These are phyloP conservation scores for Leptomonas pyrrhocoris DNA, from an alignment of 208 protist genomes.

Conservation along the genomic window DNA sequence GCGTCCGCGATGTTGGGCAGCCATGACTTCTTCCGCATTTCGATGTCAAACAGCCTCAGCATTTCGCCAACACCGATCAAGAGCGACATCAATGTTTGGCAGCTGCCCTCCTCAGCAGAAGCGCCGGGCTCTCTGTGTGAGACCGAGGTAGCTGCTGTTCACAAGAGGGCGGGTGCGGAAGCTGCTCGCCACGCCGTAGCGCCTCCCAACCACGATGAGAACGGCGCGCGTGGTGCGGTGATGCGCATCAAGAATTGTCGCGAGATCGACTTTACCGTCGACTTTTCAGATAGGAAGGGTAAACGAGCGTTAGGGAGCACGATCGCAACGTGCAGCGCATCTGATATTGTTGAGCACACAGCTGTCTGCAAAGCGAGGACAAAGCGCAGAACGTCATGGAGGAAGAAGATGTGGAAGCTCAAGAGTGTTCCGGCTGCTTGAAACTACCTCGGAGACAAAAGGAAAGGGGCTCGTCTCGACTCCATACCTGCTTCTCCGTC, in stretches of 20 bases:
- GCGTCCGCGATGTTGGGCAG: not conserved
- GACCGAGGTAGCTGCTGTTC: not conserved
- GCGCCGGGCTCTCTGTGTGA: not conserved
- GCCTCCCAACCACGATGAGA: not conserved
- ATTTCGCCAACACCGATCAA: not conserved
- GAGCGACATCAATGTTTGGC: conserved; percentile 1
- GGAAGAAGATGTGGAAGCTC: too few species aligned
- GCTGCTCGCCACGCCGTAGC: not conserved
- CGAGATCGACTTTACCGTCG: conserved; percentile 15
- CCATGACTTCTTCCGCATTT: not conserved
- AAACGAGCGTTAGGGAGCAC: too few species aligned
- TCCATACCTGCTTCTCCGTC: too few species aligned
- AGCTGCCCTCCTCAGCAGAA: not conserved
- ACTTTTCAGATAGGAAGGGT: conserved; percentile 7
- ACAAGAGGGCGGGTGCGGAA: conserved; percentile 10
- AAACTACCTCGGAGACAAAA: too few species aligned
- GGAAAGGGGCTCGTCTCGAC: too few species aligned
- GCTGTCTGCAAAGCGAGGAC: too few species aligned
- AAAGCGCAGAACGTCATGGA: too few species aligned
- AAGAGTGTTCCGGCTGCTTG: too few species aligned
- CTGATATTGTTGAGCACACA: not conserved
- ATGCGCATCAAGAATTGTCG: conserved; percentile 4
- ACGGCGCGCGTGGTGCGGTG: not conserved
- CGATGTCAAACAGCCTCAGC: not conserved
- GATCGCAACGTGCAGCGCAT: too few species aligned